Evolutionary conservation across 352 stramenopile genomes (phyloP).

Genomic region (Pythium apleroticum): DNA sequence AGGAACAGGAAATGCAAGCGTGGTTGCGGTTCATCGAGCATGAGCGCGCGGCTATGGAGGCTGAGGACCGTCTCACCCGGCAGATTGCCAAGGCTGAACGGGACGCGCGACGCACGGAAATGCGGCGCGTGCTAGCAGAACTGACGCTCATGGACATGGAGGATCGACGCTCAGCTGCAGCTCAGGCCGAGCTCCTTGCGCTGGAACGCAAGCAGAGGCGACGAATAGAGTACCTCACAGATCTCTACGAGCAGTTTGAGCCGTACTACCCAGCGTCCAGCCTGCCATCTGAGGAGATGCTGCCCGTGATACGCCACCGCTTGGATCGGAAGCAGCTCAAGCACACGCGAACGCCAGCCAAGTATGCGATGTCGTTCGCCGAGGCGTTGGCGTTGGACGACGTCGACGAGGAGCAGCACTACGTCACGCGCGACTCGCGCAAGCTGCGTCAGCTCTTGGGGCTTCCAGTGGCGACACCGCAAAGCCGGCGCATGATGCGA

Average conservation of each 20-base stretch:
- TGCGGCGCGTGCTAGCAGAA: slow-evolving; percentile 45
- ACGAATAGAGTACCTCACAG: slow-evolving; percentile 36
- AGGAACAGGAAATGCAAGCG: slow-evolving; percentile 38
- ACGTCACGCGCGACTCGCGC: slow-evolving; percentile 28
- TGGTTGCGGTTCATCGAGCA: slow-evolving; percentile 31
- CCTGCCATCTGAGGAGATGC: slow-evolving; percentile 43
- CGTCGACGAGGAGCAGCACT: slow-evolving; percentile 27
- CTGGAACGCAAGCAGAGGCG: slow-evolving; percentile 31
- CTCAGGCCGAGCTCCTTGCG: slow-evolving; percentile 31
- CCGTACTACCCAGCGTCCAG: slow-evolving; percentile 50
- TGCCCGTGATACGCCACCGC: slow-evolving; percentile 48
- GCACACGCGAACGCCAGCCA: background rate
- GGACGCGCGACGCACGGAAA: slow-evolving; percentile 28
- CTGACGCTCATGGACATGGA: slow-evolving; percentile 49
- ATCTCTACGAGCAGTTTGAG: slow-evolving; percentile 58
- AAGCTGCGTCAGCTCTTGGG: slow-evolving; percentile 28
- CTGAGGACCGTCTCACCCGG: slow-evolving; percentile 37
- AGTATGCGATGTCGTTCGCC: slow-evolving; percentile 21
- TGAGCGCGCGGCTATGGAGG: slow-evolving; percentile 43
- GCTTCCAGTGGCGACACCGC: slow-evolving; percentile 18
- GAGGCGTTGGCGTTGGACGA: slow-evolving; percentile 24
- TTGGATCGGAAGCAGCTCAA: slow-evolving; percentile 17
- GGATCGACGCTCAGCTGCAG: slow-evolving; percentile 38
- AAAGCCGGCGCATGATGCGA: slow-evolving; percentile 20
- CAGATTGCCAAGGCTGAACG: slow-evolving; percentile 28